A percentile compares a stretch with the other conserved stretches of the same genome.
Conservation (phyloP, 164 flowering plant genomes). For the Magnolia changhungtana region DNA sequence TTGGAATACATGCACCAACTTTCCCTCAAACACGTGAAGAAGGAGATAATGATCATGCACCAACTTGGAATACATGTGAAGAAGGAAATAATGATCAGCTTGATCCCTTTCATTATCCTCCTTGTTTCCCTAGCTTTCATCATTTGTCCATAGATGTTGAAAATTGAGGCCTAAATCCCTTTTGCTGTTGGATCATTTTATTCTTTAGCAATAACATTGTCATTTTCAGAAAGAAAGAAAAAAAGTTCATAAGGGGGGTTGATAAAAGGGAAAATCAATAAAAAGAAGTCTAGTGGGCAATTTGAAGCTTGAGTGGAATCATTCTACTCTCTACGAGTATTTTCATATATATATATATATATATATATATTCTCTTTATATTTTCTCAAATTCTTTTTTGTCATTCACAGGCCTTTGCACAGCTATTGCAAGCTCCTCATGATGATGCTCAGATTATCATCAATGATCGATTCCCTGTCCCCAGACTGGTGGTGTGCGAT, state of each 20-base stretch:
- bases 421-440: conserved; percentile 72
- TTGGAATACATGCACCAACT: too few species aligned
- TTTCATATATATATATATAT: neutral
- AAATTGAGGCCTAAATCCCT: too few species aligned
- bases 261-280: too few species aligned
- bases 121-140: too few species aligned
- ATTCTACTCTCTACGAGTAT: neutral
- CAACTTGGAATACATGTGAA: too few species aligned
- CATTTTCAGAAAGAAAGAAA: neutral
- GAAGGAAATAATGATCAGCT: too few species aligned
- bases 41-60: too few species aligned
- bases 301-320: neutral
- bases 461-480: conserved; percentile 87
- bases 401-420: conserved; percentile 67
- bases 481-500: conserved; percentile 92
- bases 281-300: neutral
- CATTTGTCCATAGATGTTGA: too few species aligned
- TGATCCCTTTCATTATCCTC: too few species aligned
- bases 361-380: too few species aligned
- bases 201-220: neutral
- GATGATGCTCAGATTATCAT: conserved; percentile 72
- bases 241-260: neutral
- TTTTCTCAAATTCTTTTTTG: neutral
- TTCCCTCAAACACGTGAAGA: too few species aligned
- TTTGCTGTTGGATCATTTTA: too few species aligned